Evolutionary conservation across 2,329 filamentous ascomycete genomes (phyloP).

Genomic region (Aspergillus calidoustus): DNA sequence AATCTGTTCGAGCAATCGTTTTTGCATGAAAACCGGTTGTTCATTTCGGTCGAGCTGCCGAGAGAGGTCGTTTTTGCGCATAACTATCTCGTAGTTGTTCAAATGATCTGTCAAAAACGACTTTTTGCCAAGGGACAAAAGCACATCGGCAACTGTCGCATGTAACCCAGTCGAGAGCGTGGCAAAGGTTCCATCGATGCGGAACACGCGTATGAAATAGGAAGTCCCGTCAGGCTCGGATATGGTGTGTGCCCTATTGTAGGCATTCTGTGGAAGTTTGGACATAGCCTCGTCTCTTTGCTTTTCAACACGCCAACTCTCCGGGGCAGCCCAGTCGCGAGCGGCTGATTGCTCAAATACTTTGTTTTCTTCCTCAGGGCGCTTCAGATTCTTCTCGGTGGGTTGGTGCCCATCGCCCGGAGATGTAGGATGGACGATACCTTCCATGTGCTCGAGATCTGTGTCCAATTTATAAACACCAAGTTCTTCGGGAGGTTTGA

Average conservation of each 20-base stretch:
- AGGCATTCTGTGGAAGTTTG: slow-evolving; percentile 54
- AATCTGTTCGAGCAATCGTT: slow-evolving; percentile 84
- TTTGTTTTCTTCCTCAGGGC: slow-evolving; percentile 35
- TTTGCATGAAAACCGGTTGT: slow-evolving; percentile 87
- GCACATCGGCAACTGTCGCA: slow-evolving; percentile 82
- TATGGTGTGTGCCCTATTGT: slow-evolving; percentile 71
- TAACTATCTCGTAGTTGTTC: slow-evolving; percentile 93
- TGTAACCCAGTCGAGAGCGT: slow-evolving; percentile 85
- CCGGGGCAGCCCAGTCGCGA: slow-evolving; percentile 86
- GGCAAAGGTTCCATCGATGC: slow-evolving; percentile 90
- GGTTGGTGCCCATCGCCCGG: slow-evolving; percentile 62
- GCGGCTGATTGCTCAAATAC: slow-evolving; percentile 35
- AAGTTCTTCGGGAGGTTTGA: slow-evolving; percentile 55
- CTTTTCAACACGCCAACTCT: slow-evolving; percentile 92
- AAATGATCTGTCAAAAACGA: slow-evolving; percentile 88
- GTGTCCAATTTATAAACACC: slow-evolving; percentile 81
- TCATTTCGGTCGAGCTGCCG: slow-evolving; percentile 79
- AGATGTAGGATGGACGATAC: slow-evolving; percentile 78
- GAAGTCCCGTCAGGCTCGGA: slow-evolving; percentile 75
- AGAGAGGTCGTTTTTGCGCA: slow-evolving; percentile 89
- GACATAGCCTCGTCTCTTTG: slow-evolving; percentile 46
- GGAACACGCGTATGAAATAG: slow-evolving; percentile 95
- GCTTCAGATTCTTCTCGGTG: slow-evolving; percentile 37
- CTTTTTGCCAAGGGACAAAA: slow-evolving; percentile 91
- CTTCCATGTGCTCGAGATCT: slow-evolving; percentile 87